Percentiles rank a stretch among this genome's conserved stretches.
These are phyloP conservation scores for Colletotrichum noveboracense DNA, from an alignment of 2,329 filamentous ascomycete species.

Conservation along the genomic window DNA sequence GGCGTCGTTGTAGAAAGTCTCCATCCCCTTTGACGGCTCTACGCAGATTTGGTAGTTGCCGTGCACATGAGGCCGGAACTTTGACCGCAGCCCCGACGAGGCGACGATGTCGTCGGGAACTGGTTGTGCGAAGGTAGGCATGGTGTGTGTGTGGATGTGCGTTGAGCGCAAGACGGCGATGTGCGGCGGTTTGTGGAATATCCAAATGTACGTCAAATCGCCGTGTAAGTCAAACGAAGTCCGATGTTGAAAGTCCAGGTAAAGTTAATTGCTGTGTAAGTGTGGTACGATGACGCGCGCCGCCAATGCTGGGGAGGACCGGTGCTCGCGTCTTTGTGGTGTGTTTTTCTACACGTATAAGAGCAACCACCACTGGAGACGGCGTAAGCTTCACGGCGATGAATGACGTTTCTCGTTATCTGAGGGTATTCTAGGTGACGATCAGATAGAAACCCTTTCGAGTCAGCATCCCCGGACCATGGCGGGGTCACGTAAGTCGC, in stretches of 20 bases:
- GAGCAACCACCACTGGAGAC: background rate
- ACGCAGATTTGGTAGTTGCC: background rate
- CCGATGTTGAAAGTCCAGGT: background rate
- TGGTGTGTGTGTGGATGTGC: background rate
- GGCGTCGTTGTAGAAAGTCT: background rate
- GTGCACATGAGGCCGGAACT: background rate
- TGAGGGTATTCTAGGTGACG: background rate
- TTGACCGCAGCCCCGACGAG: background rate
- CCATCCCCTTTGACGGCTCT: background rate
- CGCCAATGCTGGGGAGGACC: background rate
- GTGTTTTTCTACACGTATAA: background rate
- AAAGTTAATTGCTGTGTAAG: background rate
- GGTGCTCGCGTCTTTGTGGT: background rate
- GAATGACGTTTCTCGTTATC: background rate
- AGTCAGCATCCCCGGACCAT: background rate
- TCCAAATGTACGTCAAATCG: background rate
- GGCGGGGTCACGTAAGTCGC: background rate
- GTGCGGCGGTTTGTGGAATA: background rate
- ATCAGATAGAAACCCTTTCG: background rate
- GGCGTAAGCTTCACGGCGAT: background rate
- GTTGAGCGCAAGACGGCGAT: background rate
- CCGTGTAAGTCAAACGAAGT: background rate
- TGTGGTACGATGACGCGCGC: background rate
- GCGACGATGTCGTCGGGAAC: background rate
- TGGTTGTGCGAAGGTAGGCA: background rate